Evolutionary conservation across 2,329 filamentous ascomycete species (phyloP), one percentile per base, ranked within the genome.

Genomic region (Arachnomyces sp.): DNA sequence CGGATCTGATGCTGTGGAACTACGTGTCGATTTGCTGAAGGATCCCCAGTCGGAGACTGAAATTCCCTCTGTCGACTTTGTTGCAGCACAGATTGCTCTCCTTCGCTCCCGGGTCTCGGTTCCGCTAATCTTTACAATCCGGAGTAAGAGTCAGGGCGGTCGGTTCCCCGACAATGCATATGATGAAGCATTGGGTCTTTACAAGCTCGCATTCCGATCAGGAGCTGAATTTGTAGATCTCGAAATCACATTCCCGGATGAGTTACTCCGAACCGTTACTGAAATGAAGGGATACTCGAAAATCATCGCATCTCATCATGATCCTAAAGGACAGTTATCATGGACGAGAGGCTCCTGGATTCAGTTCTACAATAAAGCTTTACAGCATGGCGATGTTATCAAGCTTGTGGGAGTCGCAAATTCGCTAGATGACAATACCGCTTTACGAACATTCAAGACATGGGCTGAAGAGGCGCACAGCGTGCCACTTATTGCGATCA

Each of bases 331-430:
- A 7, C 71, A 73, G 15, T 70, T 96, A 13, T 90, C 86, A 2
- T 98, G 92, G 92, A 80, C 74, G 48, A 89, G 93, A 51, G 87
- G 86, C n/a, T 86, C 86, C 0, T 98, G 92, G 90, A 80, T 92
- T 42, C 75, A 82, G 18, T 82, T 80, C 64, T 96, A 94, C 71
- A 95, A 95, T 64, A 80, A 80, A 55, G 90, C 90, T 12, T 69
- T 95, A 11, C 84, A 93, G 57, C 86, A 86, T 53, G 92, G 90
- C 35, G 88, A 96, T 56, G 74, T 96, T 43, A 87, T 98, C 67
- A 98, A 98, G 68, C 79, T 98, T 30, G 82, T 96, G 5, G 92
- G 92, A 31, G 73, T 84, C 41, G 90, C 90, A 1, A 77, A 74
- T 40, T 75, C 64, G 14, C 70, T 90, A 34, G 79, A 88, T 44